These are phyloP conservation scores for Penicillium sp. DNA, from an alignment of 2,329 filamentous ascomycete genomes.

Conservation along the genomic window DNA sequence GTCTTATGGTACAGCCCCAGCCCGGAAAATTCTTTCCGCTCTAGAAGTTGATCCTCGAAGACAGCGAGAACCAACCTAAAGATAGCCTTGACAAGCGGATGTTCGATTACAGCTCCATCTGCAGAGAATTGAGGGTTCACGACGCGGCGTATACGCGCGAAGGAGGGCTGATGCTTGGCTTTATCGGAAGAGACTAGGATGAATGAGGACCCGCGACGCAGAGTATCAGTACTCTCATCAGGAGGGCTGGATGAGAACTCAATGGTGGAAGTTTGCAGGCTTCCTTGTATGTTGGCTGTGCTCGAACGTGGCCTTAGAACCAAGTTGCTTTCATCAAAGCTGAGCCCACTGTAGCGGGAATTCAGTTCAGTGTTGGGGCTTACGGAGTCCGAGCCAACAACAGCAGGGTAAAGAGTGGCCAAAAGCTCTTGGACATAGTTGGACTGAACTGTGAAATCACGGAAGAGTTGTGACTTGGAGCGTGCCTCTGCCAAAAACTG, in stretches of 20 bases:
- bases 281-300: slow-evolving; percentile 50
- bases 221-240: slow-evolving; percentile 56
- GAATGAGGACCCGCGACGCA: slow-evolving; percentile 76
- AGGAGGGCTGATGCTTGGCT: slow-evolving; percentile 56
- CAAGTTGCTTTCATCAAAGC: slow-evolving; percentile 81
- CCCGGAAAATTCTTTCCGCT: slow-evolving; percentile 85
- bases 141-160: slow-evolving; percentile 62
- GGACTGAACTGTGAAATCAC: slow-evolving; percentile 76
- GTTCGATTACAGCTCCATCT: slow-evolving; percentile 54
- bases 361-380: slow-evolving; percentile 83
- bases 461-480: slow-evolving; percentile 70
- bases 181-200: slow-evolving; percentile 76
- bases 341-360: slow-evolving; percentile 74
- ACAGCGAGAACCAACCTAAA: slow-evolving; percentile 75
- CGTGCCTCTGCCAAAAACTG: slow-evolving; percentile 79
- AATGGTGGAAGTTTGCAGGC: slow-evolving; percentile 70
- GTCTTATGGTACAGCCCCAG: slow-evolving; percentile 83
- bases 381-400: slow-evolving; percentile 82
- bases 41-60: slow-evolving; percentile 81
- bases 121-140: slow-evolving; percentile 58
- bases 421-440: slow-evolving; percentile 80
- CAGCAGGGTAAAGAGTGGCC: slow-evolving; percentile 77
- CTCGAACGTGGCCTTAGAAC: slow-evolving; percentile 74
- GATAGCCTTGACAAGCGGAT: slow-evolving; percentile 71
- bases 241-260: slow-evolving; percentile 47